Evolutionary conservation across 352 stramenopile genomes (phyloP).

Genomic region (Saprolegnia diclina): DNA sequence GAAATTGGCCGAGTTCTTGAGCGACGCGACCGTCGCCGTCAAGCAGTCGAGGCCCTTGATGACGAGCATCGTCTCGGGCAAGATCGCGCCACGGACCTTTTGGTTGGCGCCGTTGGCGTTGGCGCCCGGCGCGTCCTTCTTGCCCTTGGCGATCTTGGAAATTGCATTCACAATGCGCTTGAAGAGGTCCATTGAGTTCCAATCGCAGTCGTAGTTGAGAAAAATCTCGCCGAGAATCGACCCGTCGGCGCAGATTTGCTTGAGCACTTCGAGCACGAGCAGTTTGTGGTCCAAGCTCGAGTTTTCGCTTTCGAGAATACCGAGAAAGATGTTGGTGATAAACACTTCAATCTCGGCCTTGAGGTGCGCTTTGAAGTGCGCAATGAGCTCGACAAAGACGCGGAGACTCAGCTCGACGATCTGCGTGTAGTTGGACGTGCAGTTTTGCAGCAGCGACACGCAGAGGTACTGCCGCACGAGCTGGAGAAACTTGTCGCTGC

Average conservation of each 20-base stretch:
- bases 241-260: slow-evolving; percentile 92
- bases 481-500: slow-evolving; percentile 92
- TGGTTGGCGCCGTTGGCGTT: slow-evolving; percentile 69
- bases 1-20: slow-evolving; percentile 87
- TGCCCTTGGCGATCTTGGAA: slow-evolving; percentile 90
- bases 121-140: slow-evolving; percentile 40
- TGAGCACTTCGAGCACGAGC: slow-evolving; percentile 96
- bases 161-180: slow-evolving; percentile 96
- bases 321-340: slow-evolving; percentile 97
- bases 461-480: slow-evolving; percentile 97
- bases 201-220: slow-evolving; percentile 99
- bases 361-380: slow-evolving; percentile 91
- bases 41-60: slow-evolving; percentile 89
- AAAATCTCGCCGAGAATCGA: slow-evolving; percentile 96
- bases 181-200: slow-evolving; percentile 96
- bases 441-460: slow-evolving; percentile 97
- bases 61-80: slow-evolving; percentile 45
- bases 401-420: slow-evolving; percentile 96
- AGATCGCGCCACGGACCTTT: slow-evolving; percentile 31
- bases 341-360: slow-evolving; percentile 99
- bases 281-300: slow-evolving; percentile 97
- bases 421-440: slow-evolving; percentile 93
- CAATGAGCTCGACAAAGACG: slow-evolving; percentile 96
- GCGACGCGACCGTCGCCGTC: slow-evolving; percentile 87
- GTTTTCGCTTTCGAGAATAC: slow-evolving; percentile 96